These are phyloP conservation scores for Dictyostelium capitatum DNA, from an alignment of 78 protist genomes.

Conservation along the genomic window DNA sequence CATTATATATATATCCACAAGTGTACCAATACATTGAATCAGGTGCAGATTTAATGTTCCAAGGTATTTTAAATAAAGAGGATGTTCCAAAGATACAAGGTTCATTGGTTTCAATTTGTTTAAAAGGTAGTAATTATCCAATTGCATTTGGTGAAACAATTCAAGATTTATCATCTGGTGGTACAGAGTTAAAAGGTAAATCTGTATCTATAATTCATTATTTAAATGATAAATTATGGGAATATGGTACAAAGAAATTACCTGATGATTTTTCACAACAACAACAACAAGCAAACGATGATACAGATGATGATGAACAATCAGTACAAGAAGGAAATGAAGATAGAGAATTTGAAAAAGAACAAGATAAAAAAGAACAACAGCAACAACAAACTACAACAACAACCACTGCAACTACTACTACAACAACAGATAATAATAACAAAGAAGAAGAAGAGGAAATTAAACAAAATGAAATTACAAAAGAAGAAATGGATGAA, in stretches of 20 bases:
- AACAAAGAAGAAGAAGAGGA: neutral
- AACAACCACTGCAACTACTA: slow-evolving; percentile 7
- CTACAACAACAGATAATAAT: neutral
- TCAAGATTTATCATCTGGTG: neutral
- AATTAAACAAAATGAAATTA: neutral
- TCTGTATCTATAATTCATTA: slow-evolving; percentile 37
- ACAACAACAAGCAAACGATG: slow-evolving; percentile 1
- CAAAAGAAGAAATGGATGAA: slow-evolving; percentile 50
- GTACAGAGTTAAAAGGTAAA: slow-evolving; percentile 37
- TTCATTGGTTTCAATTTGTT: slow-evolving; percentile 31
- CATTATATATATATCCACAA: slow-evolving; percentile 20
- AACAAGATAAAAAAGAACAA: neutral
- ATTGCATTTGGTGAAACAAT: slow-evolving; percentile 43
- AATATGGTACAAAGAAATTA: slow-evolving; percentile 67
- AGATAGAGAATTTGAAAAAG: neutral
- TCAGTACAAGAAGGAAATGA: neutral
- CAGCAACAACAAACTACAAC: slow-evolving; percentile 26
- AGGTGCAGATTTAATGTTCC: slow-evolving; percentile 75
- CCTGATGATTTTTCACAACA: slow-evolving; percentile 1
- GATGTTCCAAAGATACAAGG: slow-evolving; percentile 36
- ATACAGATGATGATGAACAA: neutral
- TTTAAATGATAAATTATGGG: slow-evolving; percentile 45
- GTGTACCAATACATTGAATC: slow-evolving; percentile 2
- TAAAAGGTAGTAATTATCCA: slow-evolving; percentile 15
- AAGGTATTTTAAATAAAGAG: slow-evolving; percentile 24